Evolutionary conservation across 352 stramenopile species (phyloP).

Genomic region (Phytophthora melonis): DNA sequence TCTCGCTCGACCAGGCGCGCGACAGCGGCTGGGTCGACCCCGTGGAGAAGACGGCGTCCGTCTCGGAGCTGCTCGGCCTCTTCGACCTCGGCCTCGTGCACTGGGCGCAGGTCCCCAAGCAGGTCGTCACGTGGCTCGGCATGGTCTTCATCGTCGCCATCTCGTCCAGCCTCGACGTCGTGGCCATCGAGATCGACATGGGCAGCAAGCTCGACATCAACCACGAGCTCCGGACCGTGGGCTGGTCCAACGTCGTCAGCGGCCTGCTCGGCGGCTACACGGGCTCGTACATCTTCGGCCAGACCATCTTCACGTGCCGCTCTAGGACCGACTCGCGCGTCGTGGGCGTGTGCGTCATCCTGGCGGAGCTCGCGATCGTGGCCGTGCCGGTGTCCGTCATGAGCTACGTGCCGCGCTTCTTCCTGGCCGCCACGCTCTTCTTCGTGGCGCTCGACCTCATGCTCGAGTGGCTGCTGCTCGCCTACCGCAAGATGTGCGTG

Average conservation of each 20-base stretch:
- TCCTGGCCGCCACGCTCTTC: slow-evolving; percentile 96
- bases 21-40: slow-evolving; percentile 86
- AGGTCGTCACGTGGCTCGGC: slow-evolving; percentile 91
- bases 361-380: slow-evolving; percentile 85
- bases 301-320: slow-evolving; percentile 97
- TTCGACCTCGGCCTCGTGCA: slow-evolving; percentile 92
- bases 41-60: slow-evolving; percentile 48
- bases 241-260: slow-evolving; percentile 95
- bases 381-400: slow-evolving; percentile 94
- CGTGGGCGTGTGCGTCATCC: slow-evolving; percentile 90
- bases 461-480: slow-evolving; percentile 94
- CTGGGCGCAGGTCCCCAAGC: slow-evolving; percentile 87
- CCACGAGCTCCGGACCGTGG: slow-evolving; percentile 93
- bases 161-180: slow-evolving; percentile 96
- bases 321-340: slow-evolving; percentile 89
- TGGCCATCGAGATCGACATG: slow-evolving; percentile 97
- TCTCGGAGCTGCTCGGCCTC: slow-evolving; percentile 79
- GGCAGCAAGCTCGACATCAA: slow-evolving; percentile 94
- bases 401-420: slow-evolving; percentile 95
- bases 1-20: slow-evolving; percentile 88
- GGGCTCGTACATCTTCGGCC: slow-evolving; percentile 98
- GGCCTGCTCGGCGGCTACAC: slow-evolving; percentile 97
- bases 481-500: slow-evolving; percentile 76
- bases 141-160: slow-evolving; percentile 98
- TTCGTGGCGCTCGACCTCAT: slow-evolving; percentile 98